Evolutionary conservation across 495 filamentous ascomycete species (phyloP).

Genomic region (Rostrohypoxylon terebratum): DNA sequence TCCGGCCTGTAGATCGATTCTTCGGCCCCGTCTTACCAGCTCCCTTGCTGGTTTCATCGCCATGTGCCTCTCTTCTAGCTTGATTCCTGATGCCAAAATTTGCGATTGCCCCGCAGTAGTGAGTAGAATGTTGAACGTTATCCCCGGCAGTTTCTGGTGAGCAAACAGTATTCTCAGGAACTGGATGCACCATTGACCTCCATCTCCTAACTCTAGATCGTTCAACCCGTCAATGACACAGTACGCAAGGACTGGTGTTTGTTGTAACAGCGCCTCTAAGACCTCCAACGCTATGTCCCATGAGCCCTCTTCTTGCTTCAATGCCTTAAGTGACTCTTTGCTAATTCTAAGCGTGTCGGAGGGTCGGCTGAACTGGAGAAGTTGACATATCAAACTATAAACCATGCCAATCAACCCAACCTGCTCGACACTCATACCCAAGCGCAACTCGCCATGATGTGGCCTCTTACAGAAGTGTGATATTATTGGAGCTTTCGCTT

Average conservation of each 20-base stretch:
- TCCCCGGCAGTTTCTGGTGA: not conserved
- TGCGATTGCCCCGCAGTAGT: slow-evolving; percentile 26
- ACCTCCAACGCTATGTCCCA: slow-evolving; percentile 6
- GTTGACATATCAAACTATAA: slow-evolving; percentile 19
- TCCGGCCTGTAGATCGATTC: slow-evolving; percentile 12
- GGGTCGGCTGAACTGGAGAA: slow-evolving; percentile 6
- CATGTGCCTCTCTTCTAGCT: slow-evolving; percentile 4
- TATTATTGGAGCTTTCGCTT: slow-evolving; percentile 18
- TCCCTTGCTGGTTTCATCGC: slow-evolving; percentile 17
- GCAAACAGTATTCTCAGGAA: slow-evolving; percentile 14
- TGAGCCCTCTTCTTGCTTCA: slow-evolving; percentile 1
- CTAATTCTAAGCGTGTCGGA: not conserved
- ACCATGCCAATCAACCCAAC: slow-evolving; percentile 15
- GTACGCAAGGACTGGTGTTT: slow-evolving; percentile 9
- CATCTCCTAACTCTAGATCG: slow-evolving; percentile 17
- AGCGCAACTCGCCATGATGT: not conserved
- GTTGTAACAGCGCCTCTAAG: not conserved
- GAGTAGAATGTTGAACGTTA: slow-evolving; percentile 18
- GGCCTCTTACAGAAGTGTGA: slow-evolving; percentile 18
- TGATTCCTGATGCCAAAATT: slow-evolving; percentile 9
- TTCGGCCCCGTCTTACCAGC: slow-evolving; percentile 7
- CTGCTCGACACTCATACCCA: slow-evolving; percentile 14
- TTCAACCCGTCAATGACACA: slow-evolving; percentile 26
- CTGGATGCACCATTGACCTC: slow-evolving; percentile 8
- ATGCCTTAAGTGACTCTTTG: not conserved